Evolutionary conservation across 2,329 filamentous ascomycete genomes (phyloP), one percentile per base, ranked within the genome.

Genomic region (Verticillium nubilum): DNA sequence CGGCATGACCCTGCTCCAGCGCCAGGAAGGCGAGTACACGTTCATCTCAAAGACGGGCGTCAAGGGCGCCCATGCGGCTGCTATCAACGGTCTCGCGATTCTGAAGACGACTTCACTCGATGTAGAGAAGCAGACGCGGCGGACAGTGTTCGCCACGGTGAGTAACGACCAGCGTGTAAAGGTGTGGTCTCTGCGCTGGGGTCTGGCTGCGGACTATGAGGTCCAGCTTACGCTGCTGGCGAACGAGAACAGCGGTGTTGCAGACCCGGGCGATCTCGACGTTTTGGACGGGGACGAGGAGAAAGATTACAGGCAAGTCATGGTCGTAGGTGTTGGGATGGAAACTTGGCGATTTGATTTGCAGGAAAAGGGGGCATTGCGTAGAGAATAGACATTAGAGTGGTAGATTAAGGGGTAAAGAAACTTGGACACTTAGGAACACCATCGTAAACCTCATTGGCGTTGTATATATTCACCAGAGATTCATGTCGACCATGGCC

Each of bases 1-100:
- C 0, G 87, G 83, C 0, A 67, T 91, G 12, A 83, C 82, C 26
- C 72, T 60, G 0, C 69, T 81, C 31, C 65, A 80, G 28, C 37
- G 37, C 10, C 15, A 9, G 17, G 26, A 5, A 7, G 27, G n/a
- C 3, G 42, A 28, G 65, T 69, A 65, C 56, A 55, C 35, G 1
- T 59, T 73, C 7, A 50, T 60, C 33, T 69, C 65, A 42, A 67
- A 70, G 15, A 65, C 60, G 54, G 62, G 67, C 3, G 72, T 89
- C 2, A 76, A 76, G 26, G 78, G 79, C 2, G 88, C 89, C 0
- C 91, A 95, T 67, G 86, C 87, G 0, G 89, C 89, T 1, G 88
- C 89, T 2, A 78, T 93, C 52, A 92, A 89, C 19, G 85, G 83
- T 0, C 64, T 85, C 1, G 71, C 70, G 4, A 67, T 83, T 19